These are phyloP conservation scores for Gossypium bickii DNA, from an alignment of 345 rosid species.

Conservation along the genomic window DNA sequence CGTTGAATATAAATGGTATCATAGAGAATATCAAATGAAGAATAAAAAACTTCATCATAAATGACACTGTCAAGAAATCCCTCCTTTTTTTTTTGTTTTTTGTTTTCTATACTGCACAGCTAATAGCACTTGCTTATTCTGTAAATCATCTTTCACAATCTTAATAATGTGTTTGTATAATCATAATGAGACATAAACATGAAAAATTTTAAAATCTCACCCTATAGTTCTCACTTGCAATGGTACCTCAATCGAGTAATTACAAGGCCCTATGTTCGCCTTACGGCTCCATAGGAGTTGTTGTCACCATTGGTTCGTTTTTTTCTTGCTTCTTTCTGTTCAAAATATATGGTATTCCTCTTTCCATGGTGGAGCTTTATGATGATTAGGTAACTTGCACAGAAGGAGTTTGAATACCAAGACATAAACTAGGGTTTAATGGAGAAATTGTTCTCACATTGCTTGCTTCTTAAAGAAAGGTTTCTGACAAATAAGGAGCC, in stretches of 20 bases:
- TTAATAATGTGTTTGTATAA: slow-evolving; percentile 36
- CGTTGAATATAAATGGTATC: not conserved
- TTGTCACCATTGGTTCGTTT: slow-evolving; percentile 23
- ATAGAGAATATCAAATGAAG: not conserved
- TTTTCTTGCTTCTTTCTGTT: slow-evolving; percentile 39
- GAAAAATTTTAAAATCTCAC: slow-evolving; percentile 21
- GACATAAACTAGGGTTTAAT: slow-evolving; percentile 11
- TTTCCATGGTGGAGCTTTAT: slow-evolving; percentile 25
- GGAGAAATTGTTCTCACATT: slow-evolving; percentile 25
- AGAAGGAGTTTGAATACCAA: slow-evolving; percentile 30
- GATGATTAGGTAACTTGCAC: slow-evolving; percentile 27
- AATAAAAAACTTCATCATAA: not conserved
- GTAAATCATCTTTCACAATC: slow-evolving; percentile 61
- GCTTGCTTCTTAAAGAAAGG: slow-evolving; percentile 72
- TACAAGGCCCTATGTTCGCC: slow-evolving; percentile 48
- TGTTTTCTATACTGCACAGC: slow-evolving; percentile 19
- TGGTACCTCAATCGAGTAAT: slow-evolving; percentile 30
- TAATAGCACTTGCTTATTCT: slow-evolving; percentile 42
- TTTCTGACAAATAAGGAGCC: slow-evolving; percentile 90
- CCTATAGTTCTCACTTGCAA: slow-evolving; percentile 28
- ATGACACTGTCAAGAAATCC: not conserved
- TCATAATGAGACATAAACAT: slow-evolving; percentile 26
- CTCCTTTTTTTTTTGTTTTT: not conserved
- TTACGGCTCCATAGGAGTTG: slow-evolving; percentile 51
- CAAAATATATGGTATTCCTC: slow-evolving; percentile 26